Evolutionary conservation across 1,284 basidiomycete species (phyloP).

Genomic region (Dichomitus squalens): DNA sequence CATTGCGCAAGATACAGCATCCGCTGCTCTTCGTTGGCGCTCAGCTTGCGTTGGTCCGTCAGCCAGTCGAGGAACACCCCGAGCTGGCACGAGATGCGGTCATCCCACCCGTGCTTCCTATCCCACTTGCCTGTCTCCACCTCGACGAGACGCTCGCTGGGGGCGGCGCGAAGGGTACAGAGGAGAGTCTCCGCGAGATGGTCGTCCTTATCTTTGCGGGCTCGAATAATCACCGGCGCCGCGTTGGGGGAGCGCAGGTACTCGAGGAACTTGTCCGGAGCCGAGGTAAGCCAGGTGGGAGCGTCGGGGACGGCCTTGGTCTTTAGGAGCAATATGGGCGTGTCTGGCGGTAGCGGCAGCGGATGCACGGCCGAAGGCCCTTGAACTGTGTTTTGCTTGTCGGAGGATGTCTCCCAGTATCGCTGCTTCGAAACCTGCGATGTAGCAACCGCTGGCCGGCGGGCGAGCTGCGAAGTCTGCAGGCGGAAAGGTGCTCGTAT

Average conservation of each 20-base stretch:
- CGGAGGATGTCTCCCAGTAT: background rate
- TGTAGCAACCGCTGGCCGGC: no score
- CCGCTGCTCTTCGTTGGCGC: constrained; percentile 5
- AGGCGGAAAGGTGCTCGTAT: no score
- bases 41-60: constrained; percentile 1
- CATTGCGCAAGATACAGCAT: constrained; percentile 33
- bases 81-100: constrained; percentile 24
- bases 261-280: constrained; percentile 8
- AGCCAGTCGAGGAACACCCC: constrained; percentile 29
- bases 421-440: background rate
- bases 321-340: background rate
- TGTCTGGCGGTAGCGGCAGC: background rate
- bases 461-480: no score
- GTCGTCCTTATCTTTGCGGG: background rate
- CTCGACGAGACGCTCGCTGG: constrained; percentile 25
- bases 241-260: constrained; percentile 9
- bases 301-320: background rate
- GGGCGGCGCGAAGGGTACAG: constrained; percentile 12
- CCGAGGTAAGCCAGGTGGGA: background rate
- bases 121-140: constrained; percentile 30
- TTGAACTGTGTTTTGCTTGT: background rate
- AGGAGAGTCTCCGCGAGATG: constrained; percentile 11
- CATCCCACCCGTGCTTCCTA: constrained; percentile 3
- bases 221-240: constrained; percentile 5
- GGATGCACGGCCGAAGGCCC: no score